A percentile compares a stretch with the other conserved stretches of the same genome.
These are phyloP conservation scores for Papilionanthe hybrid DNA, from an alignment of 116 monocot species.

Conservation along the genomic window DNA sequence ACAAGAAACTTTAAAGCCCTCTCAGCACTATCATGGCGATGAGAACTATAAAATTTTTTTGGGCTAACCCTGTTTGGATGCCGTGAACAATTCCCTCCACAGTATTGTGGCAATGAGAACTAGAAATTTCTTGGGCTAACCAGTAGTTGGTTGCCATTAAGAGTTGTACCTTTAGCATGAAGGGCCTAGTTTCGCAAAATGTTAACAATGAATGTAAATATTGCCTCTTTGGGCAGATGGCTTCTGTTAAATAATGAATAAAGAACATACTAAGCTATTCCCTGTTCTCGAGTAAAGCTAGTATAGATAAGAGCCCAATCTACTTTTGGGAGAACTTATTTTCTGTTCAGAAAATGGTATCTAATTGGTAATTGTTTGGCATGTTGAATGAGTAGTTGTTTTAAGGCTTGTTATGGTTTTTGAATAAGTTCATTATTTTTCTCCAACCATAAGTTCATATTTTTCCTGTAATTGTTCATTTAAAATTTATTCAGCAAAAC, in stretches of 20 bases:
- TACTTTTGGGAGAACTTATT: neutral
- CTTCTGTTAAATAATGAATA: neutral
- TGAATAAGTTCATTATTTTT: neutral
- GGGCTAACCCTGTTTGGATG: neutral
- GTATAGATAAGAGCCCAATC: neutral
- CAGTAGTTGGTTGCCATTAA: neutral
- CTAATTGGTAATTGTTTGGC: neutral
- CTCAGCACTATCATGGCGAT: neutral
- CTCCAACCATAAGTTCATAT: neutral
- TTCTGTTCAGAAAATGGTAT: neutral
- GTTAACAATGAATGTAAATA: neutral
- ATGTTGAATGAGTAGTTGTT: neutral
- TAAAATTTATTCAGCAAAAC: neutral
- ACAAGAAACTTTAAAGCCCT: neutral
- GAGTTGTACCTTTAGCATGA: neutral
- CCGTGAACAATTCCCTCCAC: neutral
- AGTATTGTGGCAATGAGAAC: neutral
- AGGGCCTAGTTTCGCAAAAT: neutral
- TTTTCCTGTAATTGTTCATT: neutral
- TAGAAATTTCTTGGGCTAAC: neutral
- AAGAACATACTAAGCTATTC: neutral
- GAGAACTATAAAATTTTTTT: neutral
- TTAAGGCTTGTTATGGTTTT: neutral
- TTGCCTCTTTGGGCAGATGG: constrained; percentile 3
- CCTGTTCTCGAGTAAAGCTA: neutral